Evolutionary conservation across 2,329 filamentous ascomycete species (phyloP).

Genomic region (Clonostachys chloroleuca): DNA sequence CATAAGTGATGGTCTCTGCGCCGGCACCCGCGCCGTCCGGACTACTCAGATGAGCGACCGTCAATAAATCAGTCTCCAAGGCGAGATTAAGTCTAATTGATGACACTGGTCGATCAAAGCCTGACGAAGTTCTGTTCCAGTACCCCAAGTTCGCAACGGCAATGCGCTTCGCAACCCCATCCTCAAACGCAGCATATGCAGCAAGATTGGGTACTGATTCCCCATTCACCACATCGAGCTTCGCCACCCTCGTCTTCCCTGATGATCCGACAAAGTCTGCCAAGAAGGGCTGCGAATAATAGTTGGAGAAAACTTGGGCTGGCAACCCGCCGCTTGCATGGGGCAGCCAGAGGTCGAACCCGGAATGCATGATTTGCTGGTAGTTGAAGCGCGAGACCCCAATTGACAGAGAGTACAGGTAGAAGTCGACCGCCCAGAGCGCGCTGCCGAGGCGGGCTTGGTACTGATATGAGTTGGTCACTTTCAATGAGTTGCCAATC

Average conservation of each 20-base stretch:
- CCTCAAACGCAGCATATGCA: constrained; percentile 22
- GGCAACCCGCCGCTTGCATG: constrained; percentile 13
- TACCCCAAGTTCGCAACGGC: constrained; percentile 25
- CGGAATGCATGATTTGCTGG: constrained; percentile 29
- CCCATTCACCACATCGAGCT: constrained; percentile 11
- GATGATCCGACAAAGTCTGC: constrained; percentile 25
- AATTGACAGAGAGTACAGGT: constrained; percentile 24
- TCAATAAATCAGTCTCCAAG: constrained; percentile 8
- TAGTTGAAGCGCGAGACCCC: constrained; percentile 27
- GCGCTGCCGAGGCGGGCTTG: constrained; percentile 25
- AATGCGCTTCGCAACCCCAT: constrained; percentile 14
- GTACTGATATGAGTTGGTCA: constrained; percentile 20
- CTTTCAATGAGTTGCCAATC: constrained; percentile 25
- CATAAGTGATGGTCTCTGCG: constrained; percentile 25
- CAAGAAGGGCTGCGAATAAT: constrained; percentile 28
- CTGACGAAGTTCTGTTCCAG: constrained; percentile 21
- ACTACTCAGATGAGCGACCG: constrained; percentile 21
- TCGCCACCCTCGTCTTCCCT: constrained; percentile 11
- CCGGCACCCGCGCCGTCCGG: constrained; percentile 23
- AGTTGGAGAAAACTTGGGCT: constrained; percentile 26
- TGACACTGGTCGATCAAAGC: not conserved
- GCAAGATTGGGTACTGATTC: constrained; percentile 14
- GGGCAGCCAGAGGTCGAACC: constrained; percentile 20
- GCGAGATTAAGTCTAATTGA: not conserved
- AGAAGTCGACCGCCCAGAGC: constrained; percentile 29